Base-by-base conservation (phyloP, 495 filamentous ascomycete genomes). In the Astrothelium subdiscretum region DNA sequence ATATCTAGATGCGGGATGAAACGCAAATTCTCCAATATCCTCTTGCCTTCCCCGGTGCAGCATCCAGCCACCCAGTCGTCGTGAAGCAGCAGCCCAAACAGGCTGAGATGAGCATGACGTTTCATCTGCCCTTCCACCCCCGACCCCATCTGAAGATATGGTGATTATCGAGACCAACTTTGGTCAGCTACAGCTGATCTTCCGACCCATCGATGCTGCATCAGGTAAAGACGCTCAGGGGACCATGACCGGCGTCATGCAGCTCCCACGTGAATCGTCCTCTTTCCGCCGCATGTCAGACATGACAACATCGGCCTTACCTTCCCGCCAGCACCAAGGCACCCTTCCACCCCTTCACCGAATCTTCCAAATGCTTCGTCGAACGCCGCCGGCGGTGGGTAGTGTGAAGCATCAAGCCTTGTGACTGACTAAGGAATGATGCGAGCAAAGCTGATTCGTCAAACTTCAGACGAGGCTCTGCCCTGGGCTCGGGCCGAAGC, bases 271-370 rank as follows among this genome's bases (percentile, higher is more conserved):
- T 54, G 48, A 54, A 54, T 4, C 8, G 12, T 29, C 29, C 20
- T 54, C 48, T 29, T 27, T 54, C 48, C 48, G 48, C 48, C 48
- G 48, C 48, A 54, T 54, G 48, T 54, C 48, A 54, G 48, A 54
- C 29, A 54, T 54, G 48, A 54, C 24, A 54, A 29, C 48, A 54
- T 54, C 35, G 35, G 15, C 35, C 35, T 38, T n/a, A n/a, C n/a
- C n/a, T n/a, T n/a, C n/a, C 8, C 35, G 35, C 8, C 8, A 15
- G 22, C 48, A 29, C 48, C 48, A 5, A 29, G 24, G 6, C 48
- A 29, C 2, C 22, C 24, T 8, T 29, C 24, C 24, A 29, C 48
- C 1, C 48, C 48, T 54, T 54, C 48, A 54, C 48, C 48, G 48
- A 54, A 54, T 54, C 48, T 54, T 54, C 48, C 24, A 54, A 54